Evolutionary conservation across 306 rosid species (phyloP), one percentile per base, ranked within the genome.

Genomic region (Cajanus cajan): DNA sequence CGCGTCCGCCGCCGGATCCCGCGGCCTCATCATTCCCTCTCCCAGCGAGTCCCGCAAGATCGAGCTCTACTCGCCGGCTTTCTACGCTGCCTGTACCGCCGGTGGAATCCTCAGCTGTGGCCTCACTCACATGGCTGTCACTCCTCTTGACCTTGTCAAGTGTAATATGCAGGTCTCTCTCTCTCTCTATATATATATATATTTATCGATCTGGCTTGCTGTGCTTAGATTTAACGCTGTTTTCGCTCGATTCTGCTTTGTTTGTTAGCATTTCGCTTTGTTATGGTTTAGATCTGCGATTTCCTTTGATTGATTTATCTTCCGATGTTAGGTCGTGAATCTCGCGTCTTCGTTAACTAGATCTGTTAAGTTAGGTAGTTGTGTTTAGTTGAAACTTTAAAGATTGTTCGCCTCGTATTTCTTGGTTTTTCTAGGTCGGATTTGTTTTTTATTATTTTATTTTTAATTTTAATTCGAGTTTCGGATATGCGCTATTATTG

Each of bases 91-190:
- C 50, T 93, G 97, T 41, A 92, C 99, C 3, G 85, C 74, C 15
- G 99, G 99, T 9, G 99, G 99, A 18, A 93, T 86, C 66, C 89
- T 96, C 24, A 80, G 97, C 83, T 96, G 98, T 22, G 98, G 99
- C 13, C 98, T 90, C 85, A 91, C 98, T 82, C 99, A 93, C 90
- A 96, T 28, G 96, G 41, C 94, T 37, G 97, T 91, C 82, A 93
- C 99, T 82, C 99, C 99, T 82, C 99, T 93, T 77, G 99, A 96
- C 71, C 87, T 96, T 6, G 97, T 96, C 89, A 96, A 93, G 85
- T 96, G 99, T 79, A 96, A 96, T 82, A 96, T 96, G 97, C 99
- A 93, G 99, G 98, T 82, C 12, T 31, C 4, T 22, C n/a, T 44
- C 8, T 55, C 14, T 76, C 25, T 25, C 33, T 50, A 9, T 51